Base-by-base conservation (phyloP, 1,284 basidiomycete species). In the Trametes polyzona region DNA sequence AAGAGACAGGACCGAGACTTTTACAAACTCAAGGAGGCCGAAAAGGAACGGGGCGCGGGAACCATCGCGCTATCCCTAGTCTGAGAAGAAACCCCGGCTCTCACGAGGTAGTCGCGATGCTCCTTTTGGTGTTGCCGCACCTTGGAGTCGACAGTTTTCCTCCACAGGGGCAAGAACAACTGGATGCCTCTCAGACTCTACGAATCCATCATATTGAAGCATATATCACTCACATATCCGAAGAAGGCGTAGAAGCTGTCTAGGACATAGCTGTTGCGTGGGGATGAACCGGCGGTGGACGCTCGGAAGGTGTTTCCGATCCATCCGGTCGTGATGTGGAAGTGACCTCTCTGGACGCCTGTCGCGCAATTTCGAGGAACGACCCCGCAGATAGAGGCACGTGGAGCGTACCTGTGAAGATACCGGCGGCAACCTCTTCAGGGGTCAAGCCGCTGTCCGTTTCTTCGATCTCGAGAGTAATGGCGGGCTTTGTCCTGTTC, bases 391-490 rank as follows among this genome's bases (percentile, higher is more conserved):
- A 96, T 80, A 1, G 86, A 83, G 77, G 93, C 88, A 62, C 89
- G 86, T 1, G 88, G 90, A 12, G 87, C 76, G 51, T 65, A 89
- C 92, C 92, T 60, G 76, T 76, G 43, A 93, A 76, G 32, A 97
- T 70, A 3, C 75, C 74, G 24, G 72, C 70, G 0, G 93, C 93
- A 19, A 87, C 88, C 26, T 79, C 75, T 41, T 90, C 90, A 0
- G 93, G 81, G 2, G 83, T 82, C 53, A 87, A 66, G 0, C 87
- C 87, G 19, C 76, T 78, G 68, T 96, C 96, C 1, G 76, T 74
- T 52, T 90, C 91, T 69, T 97, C 96, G 37, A 98, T 89, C 66
- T 90, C 86, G 60, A 83, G 81, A 3, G 88, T 90, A 50, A 98
- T 79, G 26, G 78, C 77, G 0, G 95, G 96, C 69, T 98, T 98